Conservation (phyloP, 75 land plant genomes). For the Pseudotsuga menziesii region DNA sequence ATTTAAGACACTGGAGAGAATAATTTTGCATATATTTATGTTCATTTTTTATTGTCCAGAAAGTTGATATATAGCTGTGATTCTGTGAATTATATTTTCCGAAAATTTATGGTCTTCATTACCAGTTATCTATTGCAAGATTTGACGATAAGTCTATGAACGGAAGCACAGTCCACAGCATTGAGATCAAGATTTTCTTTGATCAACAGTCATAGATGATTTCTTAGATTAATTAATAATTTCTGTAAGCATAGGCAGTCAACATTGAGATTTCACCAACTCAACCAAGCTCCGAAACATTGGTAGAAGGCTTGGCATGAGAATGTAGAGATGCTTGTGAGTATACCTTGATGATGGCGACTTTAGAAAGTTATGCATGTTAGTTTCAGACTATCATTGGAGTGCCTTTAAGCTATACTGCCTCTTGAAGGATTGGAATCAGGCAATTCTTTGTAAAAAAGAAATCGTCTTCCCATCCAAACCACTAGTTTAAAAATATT, state of each 20-base stretch:
- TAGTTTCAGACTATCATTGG: too few species aligned
- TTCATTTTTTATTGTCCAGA: not conserved
- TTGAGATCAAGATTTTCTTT: not conserved
- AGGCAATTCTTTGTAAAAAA: too few species aligned
- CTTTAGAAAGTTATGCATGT: too few species aligned
- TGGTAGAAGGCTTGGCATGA: not conserved
- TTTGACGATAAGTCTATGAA: not conserved
- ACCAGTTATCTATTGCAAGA: too few species aligned
- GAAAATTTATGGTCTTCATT: not conserved
- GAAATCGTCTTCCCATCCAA: too few species aligned
- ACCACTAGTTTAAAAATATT: too few species aligned
- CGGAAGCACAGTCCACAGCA: not conserved
- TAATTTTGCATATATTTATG: too few species aligned
- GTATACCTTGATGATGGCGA: too few species aligned
- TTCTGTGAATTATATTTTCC: not conserved
- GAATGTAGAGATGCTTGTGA: too few species aligned
- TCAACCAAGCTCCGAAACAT: not conserved
- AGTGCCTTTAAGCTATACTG: too few species aligned
- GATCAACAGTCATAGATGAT: not conserved
- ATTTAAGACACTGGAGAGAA: too few species aligned
- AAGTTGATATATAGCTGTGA: not conserved
- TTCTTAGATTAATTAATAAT: not conserved
- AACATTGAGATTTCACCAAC: not conserved
- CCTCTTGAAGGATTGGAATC: too few species aligned
- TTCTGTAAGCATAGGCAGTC: not conserved